Conservation (phyloP, 2,329 filamentous ascomycete species). For the Orbilia javanica region DNA sequence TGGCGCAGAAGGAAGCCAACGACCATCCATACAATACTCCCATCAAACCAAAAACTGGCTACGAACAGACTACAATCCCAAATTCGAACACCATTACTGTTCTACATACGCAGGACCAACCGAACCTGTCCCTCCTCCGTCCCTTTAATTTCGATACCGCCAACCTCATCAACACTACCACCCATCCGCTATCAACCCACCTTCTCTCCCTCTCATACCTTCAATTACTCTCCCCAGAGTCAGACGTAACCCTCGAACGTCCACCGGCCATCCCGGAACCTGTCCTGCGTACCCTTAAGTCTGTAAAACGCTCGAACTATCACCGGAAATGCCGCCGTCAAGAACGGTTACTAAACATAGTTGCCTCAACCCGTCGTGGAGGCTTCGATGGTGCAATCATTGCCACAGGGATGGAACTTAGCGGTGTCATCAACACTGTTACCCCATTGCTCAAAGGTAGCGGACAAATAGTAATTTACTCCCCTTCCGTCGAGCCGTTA, state of each 20-base stretch:
- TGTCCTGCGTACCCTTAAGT: slow-evolving; percentile 78
- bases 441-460: slow-evolving; percentile 86
- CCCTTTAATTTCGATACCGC: slow-evolving; percentile 88
- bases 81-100: slow-evolving; percentile 82
- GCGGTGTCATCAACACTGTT: slow-evolving; percentile 78
- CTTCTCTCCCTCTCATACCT: slow-evolving; percentile 91
- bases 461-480: slow-evolving; percentile 87
- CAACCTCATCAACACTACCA: slow-evolving; percentile 72
- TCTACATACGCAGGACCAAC: slow-evolving; percentile 83
- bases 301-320: slow-evolving; percentile 84
- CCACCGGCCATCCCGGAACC: slow-evolving; percentile 73
- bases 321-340: slow-evolving; percentile 89
- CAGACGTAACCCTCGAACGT: slow-evolving; percentile 80
- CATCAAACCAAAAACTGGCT: slow-evolving; percentile 61
- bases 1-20: slow-evolving; percentile 16
- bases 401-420: slow-evolving; percentile 83
- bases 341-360: slow-evolving; percentile 77
- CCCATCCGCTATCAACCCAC: slow-evolving; percentile 83
- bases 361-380: slow-evolving; percentile 80
- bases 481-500: slow-evolving; percentile 82
- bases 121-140: slow-evolving; percentile 86
- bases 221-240: slow-evolving; percentile 81
- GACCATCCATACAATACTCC: slow-evolving; percentile 35
- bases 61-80: slow-evolving; percentile 73
- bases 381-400: slow-evolving; percentile 86